Evolutionary conservation across 2,329 filamentous ascomycete genomes (phyloP).

Genomic region (Aspergillus bombycis): DNA sequence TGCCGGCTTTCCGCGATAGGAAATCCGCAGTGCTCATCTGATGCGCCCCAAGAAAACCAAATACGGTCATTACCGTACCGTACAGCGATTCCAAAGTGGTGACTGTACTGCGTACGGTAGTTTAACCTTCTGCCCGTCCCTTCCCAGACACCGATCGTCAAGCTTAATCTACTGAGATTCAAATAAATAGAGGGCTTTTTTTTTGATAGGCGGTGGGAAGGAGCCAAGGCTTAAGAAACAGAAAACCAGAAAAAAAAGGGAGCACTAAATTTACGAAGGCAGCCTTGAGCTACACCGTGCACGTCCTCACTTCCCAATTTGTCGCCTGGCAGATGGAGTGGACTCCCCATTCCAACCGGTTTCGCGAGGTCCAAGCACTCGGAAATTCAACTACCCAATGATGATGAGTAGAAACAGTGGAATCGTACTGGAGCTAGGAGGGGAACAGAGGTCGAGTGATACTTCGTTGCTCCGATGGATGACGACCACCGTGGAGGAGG

Average conservation of each 20-base stretch:
- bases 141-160: constrained; percentile 14
- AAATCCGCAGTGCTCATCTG: constrained; percentile 6
- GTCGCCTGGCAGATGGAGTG: constrained; percentile 12
- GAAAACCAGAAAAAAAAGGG: constrained; percentile 4
- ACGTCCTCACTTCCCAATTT: constrained; percentile 8
- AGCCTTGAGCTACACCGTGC: constrained; percentile 7
- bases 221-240: not conserved
- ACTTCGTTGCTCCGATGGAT: not conserved
- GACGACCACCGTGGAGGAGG: not conserved
- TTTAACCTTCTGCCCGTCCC: constrained; percentile 3
- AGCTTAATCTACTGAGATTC: constrained; percentile 14
- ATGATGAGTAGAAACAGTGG: not conserved
- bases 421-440: not conserved
- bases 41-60: not conserved
- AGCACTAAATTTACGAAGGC: not conserved
- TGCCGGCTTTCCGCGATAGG: constrained; percentile 2
- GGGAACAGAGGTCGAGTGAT: constrained; percentile 1
- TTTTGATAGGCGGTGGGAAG: not conserved
- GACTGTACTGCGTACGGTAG: not conserved
- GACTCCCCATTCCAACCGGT: constrained; percentile 15
- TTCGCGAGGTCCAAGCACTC: constrained; percentile 27
- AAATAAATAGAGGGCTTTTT: not conserved
- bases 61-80: constrained; percentile 7
- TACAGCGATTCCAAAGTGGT: not conserved
- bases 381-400: constrained; percentile 20